Percentiles rank a stretch among this genome's conserved stretches.
These are phyloP conservation scores for Wallemia mellicola DNA, from an alignment of 1,284 basidiomycete genomes.

Conservation along the genomic window DNA sequence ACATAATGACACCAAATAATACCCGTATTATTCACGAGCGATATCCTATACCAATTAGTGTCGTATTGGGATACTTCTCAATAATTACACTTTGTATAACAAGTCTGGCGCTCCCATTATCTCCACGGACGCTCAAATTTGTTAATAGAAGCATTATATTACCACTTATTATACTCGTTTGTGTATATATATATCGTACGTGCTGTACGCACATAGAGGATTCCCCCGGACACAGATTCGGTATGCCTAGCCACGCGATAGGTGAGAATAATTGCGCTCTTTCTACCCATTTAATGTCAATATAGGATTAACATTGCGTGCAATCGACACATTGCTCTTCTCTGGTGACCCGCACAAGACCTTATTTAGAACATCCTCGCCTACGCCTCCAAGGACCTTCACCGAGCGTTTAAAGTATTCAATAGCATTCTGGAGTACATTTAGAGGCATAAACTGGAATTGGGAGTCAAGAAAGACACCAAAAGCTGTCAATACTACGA, in stretches of 20 bases:
- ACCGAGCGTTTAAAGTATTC: neutral
- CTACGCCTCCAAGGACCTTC: neutral
- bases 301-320: neutral
- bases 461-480: neutral
- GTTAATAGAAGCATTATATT: neutral
- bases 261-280: neutral
- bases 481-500: neutral
- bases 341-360: neutral
- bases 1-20: neutral
- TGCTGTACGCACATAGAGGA: neutral
- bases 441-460: neutral
- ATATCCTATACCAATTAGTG: neutral
- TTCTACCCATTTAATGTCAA: neutral
- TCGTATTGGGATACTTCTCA: neutral
- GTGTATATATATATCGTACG: neutral
- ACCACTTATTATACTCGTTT: neutral
- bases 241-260: neutral
- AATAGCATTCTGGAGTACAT: neutral
- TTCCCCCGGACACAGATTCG: neutral
- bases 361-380: neutral
- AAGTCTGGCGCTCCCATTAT: neutral
- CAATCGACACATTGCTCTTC: neutral
- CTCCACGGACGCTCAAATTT: neutral
- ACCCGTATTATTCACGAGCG: neutral
- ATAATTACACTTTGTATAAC: neutral